These are phyloP conservation scores for Termitomyces sp. DNA, from an alignment of 768 basidiomycete genomes.

Conservation along the genomic window DNA sequence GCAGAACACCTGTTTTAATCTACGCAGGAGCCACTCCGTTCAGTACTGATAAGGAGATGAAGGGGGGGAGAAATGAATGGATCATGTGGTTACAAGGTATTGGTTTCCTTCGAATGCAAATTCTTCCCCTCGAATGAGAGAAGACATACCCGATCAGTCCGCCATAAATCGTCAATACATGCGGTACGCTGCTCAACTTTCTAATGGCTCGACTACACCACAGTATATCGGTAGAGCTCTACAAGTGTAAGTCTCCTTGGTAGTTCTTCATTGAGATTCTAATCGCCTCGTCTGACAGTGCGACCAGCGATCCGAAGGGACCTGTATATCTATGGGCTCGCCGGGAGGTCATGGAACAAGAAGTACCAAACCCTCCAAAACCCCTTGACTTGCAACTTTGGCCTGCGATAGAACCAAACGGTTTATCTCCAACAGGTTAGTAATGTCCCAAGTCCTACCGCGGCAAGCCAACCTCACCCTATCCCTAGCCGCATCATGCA, in stretches of 20 bases:
- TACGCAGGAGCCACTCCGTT: slow-evolving; percentile 70
- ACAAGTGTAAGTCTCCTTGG: slow-evolving; percentile 45
- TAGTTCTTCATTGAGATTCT: neutral
- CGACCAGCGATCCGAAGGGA: slow-evolving; percentile 64
- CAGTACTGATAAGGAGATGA: slow-evolving; percentile 47
- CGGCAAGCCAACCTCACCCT: neutral
- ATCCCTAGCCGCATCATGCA: slow-evolving; percentile 26
- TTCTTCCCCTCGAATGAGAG: neutral
- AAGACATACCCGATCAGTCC: slow-evolving; percentile 68
- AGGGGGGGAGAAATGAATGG: slow-evolving; percentile 66
- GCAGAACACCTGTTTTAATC: slow-evolving; percentile 57
- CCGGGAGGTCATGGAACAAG: slow-evolving; percentile 66
- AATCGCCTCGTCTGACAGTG: slow-evolving; percentile 29
- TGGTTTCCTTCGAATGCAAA: neutral
- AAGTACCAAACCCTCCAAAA: slow-evolving; percentile 33
- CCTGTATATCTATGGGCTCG: slow-evolving; percentile 73
- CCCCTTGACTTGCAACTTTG: slow-evolving; percentile 31
- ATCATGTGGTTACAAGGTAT: slow-evolving; percentile 69
- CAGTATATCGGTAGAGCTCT: slow-evolving; percentile 51
- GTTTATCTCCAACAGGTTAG: slow-evolving; percentile 35
- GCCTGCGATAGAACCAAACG: slow-evolving; percentile 46
- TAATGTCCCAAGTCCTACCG: neutral
- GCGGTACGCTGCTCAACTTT: slow-evolving; percentile 57
- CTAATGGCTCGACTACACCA: slow-evolving; percentile 45
- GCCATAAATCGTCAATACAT: slow-evolving; percentile 72